Base-by-base conservation (phyloP, 805 yeast genomes). In the Schizosaccharomyces cryophilus region DNA sequence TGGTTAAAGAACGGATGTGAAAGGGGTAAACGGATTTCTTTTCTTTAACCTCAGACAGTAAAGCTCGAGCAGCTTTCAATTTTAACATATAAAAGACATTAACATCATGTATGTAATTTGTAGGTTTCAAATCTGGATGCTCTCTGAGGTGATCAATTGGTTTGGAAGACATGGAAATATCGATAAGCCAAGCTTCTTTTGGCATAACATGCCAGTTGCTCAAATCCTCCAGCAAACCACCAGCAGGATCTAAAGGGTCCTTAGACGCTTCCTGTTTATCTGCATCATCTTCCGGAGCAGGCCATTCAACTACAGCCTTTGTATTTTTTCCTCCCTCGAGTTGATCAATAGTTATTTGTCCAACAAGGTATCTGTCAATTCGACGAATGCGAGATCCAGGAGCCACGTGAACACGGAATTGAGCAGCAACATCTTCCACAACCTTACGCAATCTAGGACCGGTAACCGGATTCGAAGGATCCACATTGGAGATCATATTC, bases 361-460 rank as follows among this genome's bases (percentile, higher is more conserved):
- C 98, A 48, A 95, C 95, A 69, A 93, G 79, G 68, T 90, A 93
- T 69, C 97, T 80, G 75, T 95, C 80, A 62, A 89, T 78, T 71
- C 96, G 80, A 74, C 98, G 84, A 54, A 93, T 85, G 70, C 87
- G 83, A 26, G 96, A 86, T 0, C 95, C 95, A 38, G 97, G 97
- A 45, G 86, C 87, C 61, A 93, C 87, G 62, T 77, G 76, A 75
- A 95, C 87, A 70, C 84, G 80, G 73, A 82, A 93, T 0, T 84
- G 75, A 62, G 78, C 78, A n/a, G 95, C 97, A 67, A 93, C 77
- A n/a, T 82, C 77, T 68, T 93, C 94, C 31, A 88, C 96, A 58
- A 87, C 73, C 26, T 74, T 70, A 71, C 95, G 81, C 63, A 93
- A 81, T 64, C 79, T 70, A 21, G 76, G 68, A 61, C 96, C 96